Evolutionary conservation across 441 rosid genomes (phyloP), one percentile per base, ranked within the genome.

Genomic region (Aleurites moluccanus): DNA sequence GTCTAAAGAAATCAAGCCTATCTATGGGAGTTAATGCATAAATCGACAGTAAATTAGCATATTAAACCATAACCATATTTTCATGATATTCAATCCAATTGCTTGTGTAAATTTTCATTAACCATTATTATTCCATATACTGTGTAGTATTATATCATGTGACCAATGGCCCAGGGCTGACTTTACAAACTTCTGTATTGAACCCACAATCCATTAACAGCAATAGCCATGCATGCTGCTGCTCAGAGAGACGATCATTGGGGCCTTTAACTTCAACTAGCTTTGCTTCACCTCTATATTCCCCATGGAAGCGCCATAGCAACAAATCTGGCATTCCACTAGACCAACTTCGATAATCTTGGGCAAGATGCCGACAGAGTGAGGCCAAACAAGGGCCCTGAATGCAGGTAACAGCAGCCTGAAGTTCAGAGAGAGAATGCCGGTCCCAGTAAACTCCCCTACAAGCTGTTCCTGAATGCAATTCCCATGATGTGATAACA

Each of bases 251-350:
- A 18, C 87, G 82, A 79, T 95, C 99, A 52, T 57, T 86, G 56
- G 92, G 93, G 28, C 98, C 93, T 80, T 95, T 95, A 0, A 95
- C 99, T 89, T 95, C 98, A 10, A 90, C 98, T 18, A 95, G 93
- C 92, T 91, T 95, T 60, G 94, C 99, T 84, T 95, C 97, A 61
- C 98, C 98, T 76, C 76, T 84, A 84, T 87, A 86, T 70, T 84
- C 90, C 66, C 81, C 92, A 44, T 87, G 87, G 85, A 95, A 91
- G 70, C 95, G 91, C 99, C 99, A 95, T 47, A 90, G 69, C 79
- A 93, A 81, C 47, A 95, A 81, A 86, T 95, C 97, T 11, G 99
- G 99, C 96, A 95, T 91, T 80, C 99, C 99, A 57, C 95, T 87
- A 18, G 93, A 90, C 99, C 99, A 95, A 77, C 91, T 93, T 50